These are phyloP conservation scores for Extremus antarcticus DNA, from an alignment of 495 filamentous ascomycete species.

Conservation along the genomic window DNA sequence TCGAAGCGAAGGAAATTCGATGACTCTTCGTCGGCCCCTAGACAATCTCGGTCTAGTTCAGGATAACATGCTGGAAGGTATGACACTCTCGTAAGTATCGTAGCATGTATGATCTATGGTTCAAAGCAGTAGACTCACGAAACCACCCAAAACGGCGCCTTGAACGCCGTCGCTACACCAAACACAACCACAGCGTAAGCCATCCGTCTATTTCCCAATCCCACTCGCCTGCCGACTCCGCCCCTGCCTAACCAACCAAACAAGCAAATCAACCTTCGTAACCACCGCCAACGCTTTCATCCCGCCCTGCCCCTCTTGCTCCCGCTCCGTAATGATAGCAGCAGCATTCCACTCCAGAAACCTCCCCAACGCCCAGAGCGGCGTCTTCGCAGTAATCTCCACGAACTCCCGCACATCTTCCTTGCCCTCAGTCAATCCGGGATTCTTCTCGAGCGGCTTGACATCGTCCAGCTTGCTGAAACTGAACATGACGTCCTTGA, in stretches of 20 bases:
- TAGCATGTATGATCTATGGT: not conserved
- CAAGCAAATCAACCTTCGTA: conserved; percentile 90
- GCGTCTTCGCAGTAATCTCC: conserved; percentile 86
- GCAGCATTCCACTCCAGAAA: conserved; percentile 99
- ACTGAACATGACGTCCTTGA: conserved; percentile 91
- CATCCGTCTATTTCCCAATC: not conserved
- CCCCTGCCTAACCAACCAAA: conserved; percentile 76
- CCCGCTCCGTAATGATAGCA: conserved; percentile 75
- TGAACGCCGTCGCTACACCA: not conserved
- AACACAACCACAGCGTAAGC: not conserved
- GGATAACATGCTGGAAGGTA: not conserved
- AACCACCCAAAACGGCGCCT: not conserved
- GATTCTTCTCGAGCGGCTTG: conserved; percentile 16
- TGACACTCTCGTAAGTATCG: not conserved
- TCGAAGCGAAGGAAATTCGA: not conserved
- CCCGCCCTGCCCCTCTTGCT: conserved; percentile 33
- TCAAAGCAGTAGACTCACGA: not conserved
- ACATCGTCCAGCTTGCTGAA: conserved; percentile 70
- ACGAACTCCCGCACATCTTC: conserved; percentile 56
- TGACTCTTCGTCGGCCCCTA: not conserved
- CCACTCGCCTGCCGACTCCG: not conserved
- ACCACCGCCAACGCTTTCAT: conserved; percentile 80
- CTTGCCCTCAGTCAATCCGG: conserved; percentile 9
- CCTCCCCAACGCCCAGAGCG: conserved; percentile 65
- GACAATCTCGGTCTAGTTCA: not conserved